phyloP scores from a whole-genome alignment of 352 stramenopile species.

The Globisporangium iwayamae region DNA sequence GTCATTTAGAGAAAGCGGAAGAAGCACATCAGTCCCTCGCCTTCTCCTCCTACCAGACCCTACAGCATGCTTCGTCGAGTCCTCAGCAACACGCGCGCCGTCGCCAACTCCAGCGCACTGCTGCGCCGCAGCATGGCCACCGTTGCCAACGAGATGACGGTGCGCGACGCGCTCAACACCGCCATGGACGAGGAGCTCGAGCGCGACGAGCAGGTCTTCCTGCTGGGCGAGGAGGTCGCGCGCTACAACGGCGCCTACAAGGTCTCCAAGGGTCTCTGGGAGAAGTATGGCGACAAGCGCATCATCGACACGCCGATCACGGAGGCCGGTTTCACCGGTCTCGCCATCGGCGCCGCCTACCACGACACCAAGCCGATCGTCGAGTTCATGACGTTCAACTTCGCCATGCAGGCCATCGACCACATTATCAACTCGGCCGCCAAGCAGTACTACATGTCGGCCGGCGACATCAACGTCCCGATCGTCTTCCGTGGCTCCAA shows the following conservation, averaged over 20 bases:
- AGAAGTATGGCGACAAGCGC: slow-evolving; percentile 99
- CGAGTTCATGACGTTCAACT: slow-evolving; percentile 99
- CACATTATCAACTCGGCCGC: slow-evolving; percentile 99
- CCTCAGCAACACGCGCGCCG: slow-evolving; percentile 31
- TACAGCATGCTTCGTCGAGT: slow-evolving; percentile 37
- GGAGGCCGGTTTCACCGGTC: slow-evolving; percentile 93
- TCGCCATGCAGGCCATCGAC: slow-evolving; percentile 99
- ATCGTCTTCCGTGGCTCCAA: slow-evolving; percentile 99
- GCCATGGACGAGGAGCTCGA: slow-evolving; percentile 99
- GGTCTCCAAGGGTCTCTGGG: slow-evolving; percentile 95
- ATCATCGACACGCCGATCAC: slow-evolving; percentile 99
- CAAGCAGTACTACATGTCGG: slow-evolving; percentile 99
- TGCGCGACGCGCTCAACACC: slow-evolving; percentile 98
- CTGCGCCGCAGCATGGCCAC: slow-evolving; percentile 72
- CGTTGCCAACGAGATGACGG: slow-evolving; percentile 88
- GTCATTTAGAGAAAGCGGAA: slow-evolving; percentile 14
- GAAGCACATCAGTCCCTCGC: slow-evolving; percentile 19
- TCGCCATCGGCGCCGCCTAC: slow-evolving; percentile 95
- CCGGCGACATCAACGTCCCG: slow-evolving; percentile 96
- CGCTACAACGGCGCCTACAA: slow-evolving; percentile 99
- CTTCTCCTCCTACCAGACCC: neutral
- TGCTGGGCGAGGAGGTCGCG: slow-evolving; percentile 98
- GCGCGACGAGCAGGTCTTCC: slow-evolving; percentile 93
- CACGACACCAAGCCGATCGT: slow-evolving; percentile 97
- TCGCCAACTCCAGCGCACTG: slow-evolving; percentile 18